Percentiles rank a stretch among this genome's conserved stretches.
phyloP scores from a whole-genome alignment of 2,329 filamentous ascomycete genomes.

The Bipolaris victoriae region DNA sequence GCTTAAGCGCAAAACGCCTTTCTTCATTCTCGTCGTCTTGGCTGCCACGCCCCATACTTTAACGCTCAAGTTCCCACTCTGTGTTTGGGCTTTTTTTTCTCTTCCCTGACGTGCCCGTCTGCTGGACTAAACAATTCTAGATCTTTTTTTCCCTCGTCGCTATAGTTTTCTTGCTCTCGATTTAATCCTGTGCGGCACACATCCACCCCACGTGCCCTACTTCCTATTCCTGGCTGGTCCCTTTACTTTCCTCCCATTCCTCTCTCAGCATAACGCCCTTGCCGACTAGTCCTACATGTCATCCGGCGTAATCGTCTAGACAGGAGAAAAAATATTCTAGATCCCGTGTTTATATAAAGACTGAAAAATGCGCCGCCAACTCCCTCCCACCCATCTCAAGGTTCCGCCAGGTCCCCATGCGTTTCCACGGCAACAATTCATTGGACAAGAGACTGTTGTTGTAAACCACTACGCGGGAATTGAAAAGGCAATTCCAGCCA shows the following conservation, averaged over 20 bases:
- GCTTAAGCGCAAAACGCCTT: slow-evolving; percentile 4
- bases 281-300: slow-evolving; percentile 28
- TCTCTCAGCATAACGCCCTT: slow-evolving; percentile 4
- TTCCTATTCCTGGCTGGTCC: slow-evolving; percentile 27
- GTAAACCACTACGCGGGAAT: slow-evolving; percentile 44
- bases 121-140: slow-evolving; percentile 19
- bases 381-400: slow-evolving; percentile 44
- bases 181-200: slow-evolving; percentile 21
- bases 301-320: slow-evolving; percentile 8
- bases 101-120: background rate
- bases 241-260: slow-evolving; percentile 7
- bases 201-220: slow-evolving; percentile 9
- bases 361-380: slow-evolving; percentile 43
- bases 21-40: slow-evolving; percentile 20
- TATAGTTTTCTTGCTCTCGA: slow-evolving; percentile 8
- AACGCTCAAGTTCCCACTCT: slow-evolving; percentile 31
- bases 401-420: slow-evolving; percentile 39
- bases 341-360: slow-evolving; percentile 19
- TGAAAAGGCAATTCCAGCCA: slow-evolving; percentile 47
- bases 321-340: background rate
- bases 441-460: slow-evolving; percentile 37
- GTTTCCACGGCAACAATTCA: slow-evolving; percentile 37
- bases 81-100: slow-evolving; percentile 26
- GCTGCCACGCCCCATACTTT: slow-evolving; percentile 41
- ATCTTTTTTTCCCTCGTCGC: slow-evolving; percentile 2